Percentiles rank a stretch among this genome's conserved stretches.
Conservation (phyloP, 1,284 basidiomycete species). For the Marasmius fiardii region DNA sequence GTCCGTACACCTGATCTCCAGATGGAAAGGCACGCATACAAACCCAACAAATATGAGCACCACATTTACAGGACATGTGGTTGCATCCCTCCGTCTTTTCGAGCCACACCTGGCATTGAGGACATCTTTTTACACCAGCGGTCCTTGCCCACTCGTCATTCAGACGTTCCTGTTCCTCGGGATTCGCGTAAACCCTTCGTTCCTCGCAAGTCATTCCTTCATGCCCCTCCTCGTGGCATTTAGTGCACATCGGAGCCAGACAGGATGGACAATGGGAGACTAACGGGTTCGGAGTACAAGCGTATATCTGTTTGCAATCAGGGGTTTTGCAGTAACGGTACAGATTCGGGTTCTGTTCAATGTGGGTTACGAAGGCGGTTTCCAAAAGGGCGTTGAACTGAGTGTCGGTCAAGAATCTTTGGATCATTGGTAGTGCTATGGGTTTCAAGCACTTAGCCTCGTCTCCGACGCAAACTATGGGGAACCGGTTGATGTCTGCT, state of each 20-base stretch:
- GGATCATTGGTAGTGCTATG: slow-evolving; percentile 48
- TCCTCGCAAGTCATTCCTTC: slow-evolving; percentile 50
- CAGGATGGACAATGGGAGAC: slow-evolving; percentile 45
- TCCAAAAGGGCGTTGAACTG: slow-evolving; percentile 45
- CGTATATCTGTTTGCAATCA: slow-evolving; percentile 55
- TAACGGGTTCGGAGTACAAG: slow-evolving; percentile 23
- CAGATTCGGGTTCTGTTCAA: slow-evolving; percentile 42
- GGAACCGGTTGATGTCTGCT: slow-evolving; percentile 40
- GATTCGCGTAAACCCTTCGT: slow-evolving; percentile 26
- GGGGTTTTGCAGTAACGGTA: slow-evolving; percentile 55
- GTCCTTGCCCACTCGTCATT: slow-evolving; percentile 37
- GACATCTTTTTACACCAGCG: slow-evolving; percentile 36
- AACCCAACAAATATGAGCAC: slow-evolving; percentile 52
- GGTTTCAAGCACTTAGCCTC: slow-evolving; percentile 42
- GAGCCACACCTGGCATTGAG: slow-evolving; percentile 40
- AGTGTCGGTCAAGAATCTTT: slow-evolving; percentile 38
- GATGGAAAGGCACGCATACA: slow-evolving; percentile 36
- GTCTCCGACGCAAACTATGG: slow-evolving; percentile 51
- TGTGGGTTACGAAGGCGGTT: slow-evolving; percentile 38
- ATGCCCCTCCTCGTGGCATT: slow-evolving; percentile 49
- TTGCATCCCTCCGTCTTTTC: slow-evolving; percentile 55
- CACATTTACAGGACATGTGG: slow-evolving; percentile 52
- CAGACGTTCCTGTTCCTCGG: slow-evolving; percentile 41
- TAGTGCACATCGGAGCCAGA: slow-evolving; percentile 45
- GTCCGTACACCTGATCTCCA: slow-evolving; percentile 39